Evolutionary conservation across 2,329 filamentous ascomycete species (phyloP).

Genomic region (Epichloe glyceriae): DNA sequence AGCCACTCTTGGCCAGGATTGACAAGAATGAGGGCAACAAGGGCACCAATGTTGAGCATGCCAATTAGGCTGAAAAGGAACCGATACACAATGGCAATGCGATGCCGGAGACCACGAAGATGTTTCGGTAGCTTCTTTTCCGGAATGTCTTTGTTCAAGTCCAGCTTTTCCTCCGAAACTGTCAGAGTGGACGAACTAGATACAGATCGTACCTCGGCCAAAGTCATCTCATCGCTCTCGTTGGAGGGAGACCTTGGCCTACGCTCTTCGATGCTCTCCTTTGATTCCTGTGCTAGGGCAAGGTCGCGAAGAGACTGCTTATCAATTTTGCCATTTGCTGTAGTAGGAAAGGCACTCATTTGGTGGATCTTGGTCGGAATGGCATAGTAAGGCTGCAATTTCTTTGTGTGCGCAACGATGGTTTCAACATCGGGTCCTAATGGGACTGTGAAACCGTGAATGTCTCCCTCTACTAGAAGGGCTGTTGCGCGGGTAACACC

Average conservation of each 20-base stretch:
- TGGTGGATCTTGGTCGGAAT: constrained; percentile 33
- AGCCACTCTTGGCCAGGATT: constrained; percentile 24
- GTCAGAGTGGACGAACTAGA: constrained; percentile 19
- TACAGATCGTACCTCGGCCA: constrained; percentile 18
- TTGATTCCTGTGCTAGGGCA: constrained; percentile 10
- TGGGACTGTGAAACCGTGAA: constrained; percentile 38
- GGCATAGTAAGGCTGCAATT: constrained; percentile 41
- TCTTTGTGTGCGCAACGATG: constrained; percentile 27
- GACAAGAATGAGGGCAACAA: constrained; percentile 27
- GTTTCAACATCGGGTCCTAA: constrained; percentile 20
- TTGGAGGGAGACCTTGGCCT: neutral
- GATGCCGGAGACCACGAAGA: constrained; percentile 27
- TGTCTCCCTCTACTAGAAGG: constrained; percentile 31
- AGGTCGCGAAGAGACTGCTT: constrained; percentile 30
- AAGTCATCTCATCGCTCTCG: constrained; percentile 10
- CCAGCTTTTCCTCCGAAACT: constrained; percentile 16
- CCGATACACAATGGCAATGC: constrained; percentile 40
- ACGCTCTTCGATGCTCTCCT: constrained; percentile 1
- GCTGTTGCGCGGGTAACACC: constrained; percentile 34
- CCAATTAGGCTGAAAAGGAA: constrained; percentile 42
- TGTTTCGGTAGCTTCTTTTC: constrained; percentile 27
- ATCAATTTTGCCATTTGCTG: constrained; percentile 43
- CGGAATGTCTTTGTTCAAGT: constrained; percentile 22
- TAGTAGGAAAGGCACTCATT: constrained; percentile 33
- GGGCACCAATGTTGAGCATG: constrained; percentile 35